A percentile compares a stretch with the other conserved stretches of the same genome.
phyloP scores from a whole-genome alignment of 2,329 filamentous ascomycete genomes.

The Cercospora citrullina region DNA sequence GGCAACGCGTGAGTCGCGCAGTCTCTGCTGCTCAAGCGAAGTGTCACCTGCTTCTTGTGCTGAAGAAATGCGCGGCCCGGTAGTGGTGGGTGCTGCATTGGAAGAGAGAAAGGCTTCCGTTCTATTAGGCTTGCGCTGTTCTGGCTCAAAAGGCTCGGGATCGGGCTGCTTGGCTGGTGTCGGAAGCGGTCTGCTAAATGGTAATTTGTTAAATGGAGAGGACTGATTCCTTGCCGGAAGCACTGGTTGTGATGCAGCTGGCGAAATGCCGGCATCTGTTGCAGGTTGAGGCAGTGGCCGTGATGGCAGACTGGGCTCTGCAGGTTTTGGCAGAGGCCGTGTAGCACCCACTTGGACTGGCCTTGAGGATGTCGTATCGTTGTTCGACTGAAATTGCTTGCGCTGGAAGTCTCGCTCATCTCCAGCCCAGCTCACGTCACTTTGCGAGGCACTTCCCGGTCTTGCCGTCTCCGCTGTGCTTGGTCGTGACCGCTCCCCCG shows the following conservation, averaged over 20 bases:
- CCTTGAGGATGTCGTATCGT: conserved; percentile 30
- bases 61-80: conserved; percentile 38
- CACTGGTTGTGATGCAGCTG: conserved; percentile 31
- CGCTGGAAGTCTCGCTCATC: conserved; percentile 66
- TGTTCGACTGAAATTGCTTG: conserved; percentile 54
- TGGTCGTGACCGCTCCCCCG: conserved; percentile 41
- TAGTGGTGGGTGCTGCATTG: conserved; percentile 54
- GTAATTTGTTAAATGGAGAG: conserved; percentile 41
- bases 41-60: conserved; percentile 53
- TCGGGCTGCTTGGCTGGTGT: conserved; percentile 26
- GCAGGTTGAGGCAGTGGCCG: conserved; percentile 30
- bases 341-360: conserved; percentile 42
- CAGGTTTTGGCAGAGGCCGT: conserved; percentile 34
- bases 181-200: conserved; percentile 32
- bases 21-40: conserved; percentile 52
- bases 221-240: conserved; percentile 50
- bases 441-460: conserved; percentile 46
- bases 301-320: conserved; percentile 17
- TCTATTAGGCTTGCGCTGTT: conserved; percentile 44
- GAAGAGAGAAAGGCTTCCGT: conserved; percentile 60
- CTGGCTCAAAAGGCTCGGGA: conserved; percentile 27
- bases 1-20: conserved; percentile 61
- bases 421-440: conserved; percentile 64
- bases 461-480: conserved; percentile 31
- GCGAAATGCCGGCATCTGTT: neutral